These are phyloP conservation scores for Dioscorea alata DNA, from an alignment of 106 monocot genomes.

Conservation along the genomic window DNA sequence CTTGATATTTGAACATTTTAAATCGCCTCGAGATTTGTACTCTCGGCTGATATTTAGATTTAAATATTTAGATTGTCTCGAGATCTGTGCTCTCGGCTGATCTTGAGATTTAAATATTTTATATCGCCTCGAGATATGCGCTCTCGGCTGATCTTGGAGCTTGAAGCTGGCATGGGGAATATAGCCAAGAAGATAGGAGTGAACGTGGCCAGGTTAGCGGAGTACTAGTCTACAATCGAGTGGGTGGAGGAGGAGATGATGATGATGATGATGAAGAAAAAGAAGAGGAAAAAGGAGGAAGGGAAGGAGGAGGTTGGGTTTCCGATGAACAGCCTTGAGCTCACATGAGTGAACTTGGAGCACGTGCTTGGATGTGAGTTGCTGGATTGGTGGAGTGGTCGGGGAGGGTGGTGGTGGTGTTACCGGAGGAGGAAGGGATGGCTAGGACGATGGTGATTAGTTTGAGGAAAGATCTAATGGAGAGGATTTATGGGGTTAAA, in stretches of 20 bases:
- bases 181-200: slow-evolving; percentile 16
- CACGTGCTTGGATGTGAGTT: slow-evolving; percentile 33
- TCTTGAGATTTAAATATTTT: too few relatives aligned
- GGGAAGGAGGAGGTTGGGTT: slow-evolving; percentile 4
- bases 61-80: too few relatives aligned
- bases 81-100: too few relatives aligned
- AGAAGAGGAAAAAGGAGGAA: too few relatives aligned
- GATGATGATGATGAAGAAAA: too few relatives aligned
- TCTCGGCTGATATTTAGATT: too few relatives aligned
- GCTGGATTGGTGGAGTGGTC: slow-evolving; percentile 19
- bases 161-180: slow-evolving; percentile 5
- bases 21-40: too few relatives aligned
- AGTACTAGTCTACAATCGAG: slow-evolving; percentile 47
- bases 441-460: slow-evolving; percentile 42
- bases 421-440: slow-evolving; percentile 11
- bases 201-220: slow-evolving; percentile 34
- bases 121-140: too few relatives aligned
- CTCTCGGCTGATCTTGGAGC: slow-evolving; percentile 25
- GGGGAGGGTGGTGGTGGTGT: slow-evolving; percentile 40
- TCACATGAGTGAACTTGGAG: slow-evolving; percentile 44
- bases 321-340: slow-evolving; percentile 61
- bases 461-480: slow-evolving; percentile 34
- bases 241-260: slow-evolving; percentile 26
- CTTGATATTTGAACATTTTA: too few relatives aligned
- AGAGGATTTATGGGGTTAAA: slow-evolving; percentile 27